Conservation (phyloP, 164 flowering plant species). For the Aristolochia fimbriata region DNA sequence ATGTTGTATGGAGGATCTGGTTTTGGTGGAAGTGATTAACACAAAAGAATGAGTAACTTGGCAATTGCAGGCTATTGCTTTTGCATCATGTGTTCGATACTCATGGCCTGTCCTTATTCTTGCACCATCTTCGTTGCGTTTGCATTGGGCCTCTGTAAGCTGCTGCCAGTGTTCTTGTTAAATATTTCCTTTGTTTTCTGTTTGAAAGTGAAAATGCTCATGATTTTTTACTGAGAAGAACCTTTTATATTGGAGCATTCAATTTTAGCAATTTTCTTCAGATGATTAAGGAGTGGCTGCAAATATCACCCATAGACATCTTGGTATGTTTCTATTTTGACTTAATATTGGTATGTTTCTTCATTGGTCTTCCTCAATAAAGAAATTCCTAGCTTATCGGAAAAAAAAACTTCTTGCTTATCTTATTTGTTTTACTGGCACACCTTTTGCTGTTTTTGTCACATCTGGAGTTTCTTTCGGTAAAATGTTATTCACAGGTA, state of each 20-base stretch:
- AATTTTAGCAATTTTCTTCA: slow-evolving; percentile 16
- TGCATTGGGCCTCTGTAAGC: slow-evolving; percentile 97
- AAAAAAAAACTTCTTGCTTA: neutral
- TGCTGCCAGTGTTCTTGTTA: neutral
- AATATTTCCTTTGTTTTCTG: neutral
- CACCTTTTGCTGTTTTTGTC: neutral
- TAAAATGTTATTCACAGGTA: neutral
- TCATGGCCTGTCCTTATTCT: slow-evolving; percentile 97
- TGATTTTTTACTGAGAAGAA: no score
- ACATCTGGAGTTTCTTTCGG: neutral
- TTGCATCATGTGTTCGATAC: slow-evolving; percentile 64
- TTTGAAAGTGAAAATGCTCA: no score
- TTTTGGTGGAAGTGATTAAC: no score
- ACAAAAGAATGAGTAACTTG: neutral
- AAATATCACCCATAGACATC: slow-evolving; percentile 71
- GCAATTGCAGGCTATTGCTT: slow-evolving; percentile 74
- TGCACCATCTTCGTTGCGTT: slow-evolving; percentile 84
- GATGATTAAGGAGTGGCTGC: slow-evolving; percentile 95
- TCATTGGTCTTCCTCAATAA: no score
- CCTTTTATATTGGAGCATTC: neutral
- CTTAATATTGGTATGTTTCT: no score
- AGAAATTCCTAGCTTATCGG: no score
- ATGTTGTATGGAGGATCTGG: no score
- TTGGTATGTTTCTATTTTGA: slow-evolving; percentile 46
- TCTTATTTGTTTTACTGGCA: neutral